These are phyloP conservation scores for Ceratocystiopsis brevicomis DNA, from an alignment of 2,329 filamentous ascomycete species.

Conservation along the genomic window DNA sequence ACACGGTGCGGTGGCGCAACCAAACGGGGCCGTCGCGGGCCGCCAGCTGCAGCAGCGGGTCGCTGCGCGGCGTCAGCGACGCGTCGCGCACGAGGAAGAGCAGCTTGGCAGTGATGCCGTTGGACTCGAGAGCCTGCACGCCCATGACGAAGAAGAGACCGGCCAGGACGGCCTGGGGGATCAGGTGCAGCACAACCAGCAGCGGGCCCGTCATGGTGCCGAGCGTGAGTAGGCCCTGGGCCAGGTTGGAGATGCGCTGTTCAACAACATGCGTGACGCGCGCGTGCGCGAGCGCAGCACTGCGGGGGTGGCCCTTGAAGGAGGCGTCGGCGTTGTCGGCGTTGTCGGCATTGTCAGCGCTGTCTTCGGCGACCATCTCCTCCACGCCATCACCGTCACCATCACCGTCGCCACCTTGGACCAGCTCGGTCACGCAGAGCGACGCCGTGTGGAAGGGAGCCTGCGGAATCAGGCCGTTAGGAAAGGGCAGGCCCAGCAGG, in stretches of 20 bases:
- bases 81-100: conserved; percentile 49
- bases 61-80: conserved; percentile 34
- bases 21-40: conserved; percentile 21
- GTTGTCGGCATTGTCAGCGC: conserved; percentile 8
- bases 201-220: conserved; percentile 63
- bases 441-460: conserved; percentile 67
- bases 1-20: conserved; percentile 26
- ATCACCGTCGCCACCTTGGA: conserved; percentile 24
- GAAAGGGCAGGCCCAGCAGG: conserved; percentile 59
- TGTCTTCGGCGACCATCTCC: not conserved
- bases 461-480: conserved; percentile 69
- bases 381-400: not conserved
- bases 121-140: conserved; percentile 54
- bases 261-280: conserved; percentile 49
- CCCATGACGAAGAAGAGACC: conserved; percentile 78
- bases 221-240: conserved; percentile 58
- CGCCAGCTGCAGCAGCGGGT: conserved; percentile 42
- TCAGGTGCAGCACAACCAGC: conserved; percentile 53
- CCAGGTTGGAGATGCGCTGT: conserved; percentile 61
- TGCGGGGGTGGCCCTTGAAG: conserved; percentile 31
- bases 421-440: conserved; percentile 48
- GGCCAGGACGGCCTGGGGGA: conserved; percentile 62
- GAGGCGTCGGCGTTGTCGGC: conserved; percentile 21
- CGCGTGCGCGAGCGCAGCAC: conserved; percentile 17
- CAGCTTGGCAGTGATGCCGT: conserved; percentile 60